These are phyloP conservation scores for Schizochytrium sp. DNA, from an alignment of 108 stramenopile species.

Conservation along the genomic window DNA sequence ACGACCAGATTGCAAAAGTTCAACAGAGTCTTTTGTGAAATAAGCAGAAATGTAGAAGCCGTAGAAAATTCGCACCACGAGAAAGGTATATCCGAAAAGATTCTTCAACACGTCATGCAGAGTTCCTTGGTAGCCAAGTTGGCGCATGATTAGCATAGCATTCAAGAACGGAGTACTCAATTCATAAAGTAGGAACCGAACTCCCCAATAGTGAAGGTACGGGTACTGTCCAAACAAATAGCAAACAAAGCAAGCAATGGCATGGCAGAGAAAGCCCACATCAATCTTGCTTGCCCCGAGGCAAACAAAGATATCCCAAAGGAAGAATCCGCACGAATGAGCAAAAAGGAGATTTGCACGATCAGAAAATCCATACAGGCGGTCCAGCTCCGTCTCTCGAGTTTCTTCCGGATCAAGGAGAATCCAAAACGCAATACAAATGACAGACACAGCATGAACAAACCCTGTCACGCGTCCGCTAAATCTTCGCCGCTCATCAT, in stretches of 20 bases:
- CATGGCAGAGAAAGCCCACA: conserved; percentile 31
- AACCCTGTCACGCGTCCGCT: not conserved
- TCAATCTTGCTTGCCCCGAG: not conserved
- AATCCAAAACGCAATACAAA: not conserved
- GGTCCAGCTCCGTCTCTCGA: not conserved
- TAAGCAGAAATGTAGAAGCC: conserved; percentile 28
- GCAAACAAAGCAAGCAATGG: conserved; percentile 39
- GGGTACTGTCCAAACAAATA: conserved; percentile 54
- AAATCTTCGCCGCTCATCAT: conserved; percentile 16
- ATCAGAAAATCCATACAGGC: conserved; percentile 54
- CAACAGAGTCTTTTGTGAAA: conserved; percentile 1
- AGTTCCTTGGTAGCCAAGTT: conserved; percentile 16
- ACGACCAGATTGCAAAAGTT: conserved; percentile 6
- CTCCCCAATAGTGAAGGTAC: conserved; percentile 58
- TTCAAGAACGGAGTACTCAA: conserved; percentile 43
- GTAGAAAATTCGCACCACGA: conserved; percentile 42
- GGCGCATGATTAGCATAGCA: conserved; percentile 28
- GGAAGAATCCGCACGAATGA: conserved; percentile 47
- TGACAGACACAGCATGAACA: not conserved
- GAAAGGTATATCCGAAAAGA: conserved; percentile 14
- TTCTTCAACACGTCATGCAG: conserved; percentile 24
- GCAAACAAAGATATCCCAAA: conserved; percentile 36
- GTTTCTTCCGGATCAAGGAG: not conserved
- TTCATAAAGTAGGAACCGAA: conserved; percentile 46
- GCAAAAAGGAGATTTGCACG: conserved; percentile 34